Evolutionary conservation across 2,329 filamentous ascomycete species (phyloP), one percentile per base, ranked within the genome.

Genomic region (Dryadomyces sulphureus): DNA sequence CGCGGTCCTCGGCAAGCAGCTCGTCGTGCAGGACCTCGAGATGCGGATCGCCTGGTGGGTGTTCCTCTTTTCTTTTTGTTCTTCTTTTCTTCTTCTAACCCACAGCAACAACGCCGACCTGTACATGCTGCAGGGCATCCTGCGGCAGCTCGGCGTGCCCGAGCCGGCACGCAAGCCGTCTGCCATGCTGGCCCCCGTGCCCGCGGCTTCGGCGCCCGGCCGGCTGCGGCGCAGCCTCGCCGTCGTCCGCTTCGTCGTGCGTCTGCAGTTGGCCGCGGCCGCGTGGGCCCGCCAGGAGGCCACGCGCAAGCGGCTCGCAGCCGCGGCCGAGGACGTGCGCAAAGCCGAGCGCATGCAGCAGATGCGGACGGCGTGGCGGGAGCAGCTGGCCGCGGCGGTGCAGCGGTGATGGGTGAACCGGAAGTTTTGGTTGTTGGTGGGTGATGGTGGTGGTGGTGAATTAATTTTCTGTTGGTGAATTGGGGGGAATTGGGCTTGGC

Each of bases 31-130:
- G 60, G 79, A 87, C 62, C 77, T 93, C 45, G 79, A 88, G 55
- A 77, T 94, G 56, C 88, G 87, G 56, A 82, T 87, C 57, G 81
- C 86, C 66, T 96, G 89, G 90, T 95, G 80, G 55, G 85, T 81
- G 53, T 49, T 47, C 39, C 20, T 30, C 5, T 17, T 38, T 19
- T 19, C 8, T 22, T 16, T 4, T 7, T 22, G 21, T 41, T 38
- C 2, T 34, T 22, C 16, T 41, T 14, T n/a, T 20, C 8, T n/a
- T 4, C 20, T 30, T 22, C 35, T 41, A 35, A 20, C 12, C 38
- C 36, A 54, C 62, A 96, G 92, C 67, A 98, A 96, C 68, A 82
- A 90, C 62, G 84, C 86, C 50, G 87, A 96, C 60, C 79, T 96
- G 49, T 77, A 80, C 45, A 82, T 95, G 58, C 79, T 96, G 52